Conservation (phyloP, 176 grass and related monocot genomes). For the Musa schizocarpa region DNA sequence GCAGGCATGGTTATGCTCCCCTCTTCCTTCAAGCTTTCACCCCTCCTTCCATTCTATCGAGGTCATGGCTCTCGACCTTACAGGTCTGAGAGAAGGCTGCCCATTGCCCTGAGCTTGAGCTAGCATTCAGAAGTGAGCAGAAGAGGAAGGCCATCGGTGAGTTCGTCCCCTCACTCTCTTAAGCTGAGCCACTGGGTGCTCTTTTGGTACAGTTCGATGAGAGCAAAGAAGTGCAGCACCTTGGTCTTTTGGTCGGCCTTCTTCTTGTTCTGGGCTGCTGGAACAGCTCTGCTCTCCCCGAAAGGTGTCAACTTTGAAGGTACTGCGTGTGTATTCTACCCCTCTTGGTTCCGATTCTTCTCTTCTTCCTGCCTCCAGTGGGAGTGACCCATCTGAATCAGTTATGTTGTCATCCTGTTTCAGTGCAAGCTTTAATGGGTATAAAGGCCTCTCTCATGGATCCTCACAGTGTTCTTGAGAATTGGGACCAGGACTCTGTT, state of each 20-base stretch:
- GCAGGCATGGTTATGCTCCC: slow-evolving; percentile 12
- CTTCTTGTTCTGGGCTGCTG: slow-evolving; percentile 26
- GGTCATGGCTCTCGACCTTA: neutral
- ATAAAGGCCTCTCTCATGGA: slow-evolving; percentile 66
- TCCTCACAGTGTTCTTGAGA: slow-evolving; percentile 53
- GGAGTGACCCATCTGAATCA: neutral
- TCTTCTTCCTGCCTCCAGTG: neutral
- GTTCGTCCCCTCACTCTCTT: slow-evolving; percentile 11
- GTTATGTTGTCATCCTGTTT: neutral
- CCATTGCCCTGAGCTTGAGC: neutral
- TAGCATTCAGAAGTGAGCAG: slow-evolving; percentile 30
- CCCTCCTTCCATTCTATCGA: neutral
- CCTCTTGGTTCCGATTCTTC: neutral
- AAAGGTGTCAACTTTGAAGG: slow-evolving; percentile 91
- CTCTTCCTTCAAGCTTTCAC: neutral
- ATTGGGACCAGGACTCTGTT: slow-evolving; percentile 66
- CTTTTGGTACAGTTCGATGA: slow-evolving; percentile 27
- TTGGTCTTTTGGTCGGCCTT: slow-evolving; percentile 14
- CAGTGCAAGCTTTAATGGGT: slow-evolving; percentile 70
- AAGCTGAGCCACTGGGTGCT: slow-evolving; percentile 17
- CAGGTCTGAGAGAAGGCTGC: neutral
- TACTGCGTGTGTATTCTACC: slow-evolving; percentile 20
- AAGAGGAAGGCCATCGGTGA: neutral
- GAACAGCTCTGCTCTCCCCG: slow-evolving; percentile 44
- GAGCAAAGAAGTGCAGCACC: slow-evolving; percentile 6